phyloP scores from a whole-genome alignment of 805 yeast genomes.

The Cyberlindnera amylophila region DNA sequence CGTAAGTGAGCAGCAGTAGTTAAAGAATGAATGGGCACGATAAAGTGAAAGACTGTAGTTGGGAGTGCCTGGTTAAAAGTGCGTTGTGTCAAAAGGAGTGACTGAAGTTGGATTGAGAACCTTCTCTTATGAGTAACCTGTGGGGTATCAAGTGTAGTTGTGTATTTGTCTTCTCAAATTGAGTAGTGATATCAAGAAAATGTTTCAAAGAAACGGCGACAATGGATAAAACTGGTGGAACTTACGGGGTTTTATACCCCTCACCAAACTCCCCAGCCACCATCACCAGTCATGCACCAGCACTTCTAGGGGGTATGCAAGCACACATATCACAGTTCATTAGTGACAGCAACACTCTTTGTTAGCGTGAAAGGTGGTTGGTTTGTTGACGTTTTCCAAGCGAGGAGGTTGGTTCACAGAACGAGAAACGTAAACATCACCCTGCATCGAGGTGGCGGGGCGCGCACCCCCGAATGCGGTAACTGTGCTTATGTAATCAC shows the following conservation, averaged over 20 bases:
- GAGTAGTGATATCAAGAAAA: not conserved
- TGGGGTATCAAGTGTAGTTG: not conserved
- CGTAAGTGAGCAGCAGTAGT: not conserved
- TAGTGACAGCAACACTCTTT: too few species aligned
- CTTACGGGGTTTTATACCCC: too few species aligned
- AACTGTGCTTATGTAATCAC: not conserved
- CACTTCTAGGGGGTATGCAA: too few species aligned
- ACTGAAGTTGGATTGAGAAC: conserved; percentile 9
- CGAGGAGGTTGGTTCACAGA: not conserved
- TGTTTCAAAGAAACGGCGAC: too few species aligned
- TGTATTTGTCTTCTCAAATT: not conserved
- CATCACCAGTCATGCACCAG: not conserved
- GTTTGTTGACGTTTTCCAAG: not conserved
- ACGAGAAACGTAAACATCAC: not conserved
- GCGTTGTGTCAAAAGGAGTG: conserved; percentile 11
- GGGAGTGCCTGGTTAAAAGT: conserved; percentile 17
- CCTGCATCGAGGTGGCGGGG: conserved; percentile 1
- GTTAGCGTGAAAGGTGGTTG: not conserved
- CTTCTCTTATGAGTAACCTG: not conserved
- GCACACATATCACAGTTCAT: too few species aligned
- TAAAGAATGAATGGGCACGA: conserved; percentile 22
- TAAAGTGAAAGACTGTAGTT: conserved; percentile 29
- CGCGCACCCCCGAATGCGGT: not conserved
- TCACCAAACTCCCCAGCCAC: too few species aligned
- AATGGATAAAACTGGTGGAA: too few species aligned